Base-by-base conservation (phyloP, 2,329 filamentous ascomycete genomes). In the Metarhizium anisopliae region DNA sequence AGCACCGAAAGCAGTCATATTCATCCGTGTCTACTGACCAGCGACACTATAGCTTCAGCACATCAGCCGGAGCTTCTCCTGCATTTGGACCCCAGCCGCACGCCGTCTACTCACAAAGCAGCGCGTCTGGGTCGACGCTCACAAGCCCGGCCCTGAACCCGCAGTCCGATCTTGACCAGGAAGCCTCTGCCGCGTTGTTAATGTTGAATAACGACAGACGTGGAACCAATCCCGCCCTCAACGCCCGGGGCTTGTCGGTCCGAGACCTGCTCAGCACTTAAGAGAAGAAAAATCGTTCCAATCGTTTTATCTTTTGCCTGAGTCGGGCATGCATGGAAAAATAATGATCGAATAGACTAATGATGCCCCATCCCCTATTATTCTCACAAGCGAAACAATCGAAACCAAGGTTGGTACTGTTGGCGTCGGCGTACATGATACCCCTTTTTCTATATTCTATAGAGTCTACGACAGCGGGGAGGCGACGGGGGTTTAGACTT, bases 181-280 rank as follows among this genome's bases (percentile, higher is more conserved):
- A 94, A 68, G 92, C 90, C 1, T 94, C 90, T 7, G 86, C 90
- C 13, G 92, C 91, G 3, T 70, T 96, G 62, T 71, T 96, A 68
- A 95, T 96, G 91, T 75, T 96, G 57, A 95, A 92, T 61, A 84
- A 79, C 54, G 90, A 94, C 67, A 81, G 89, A 45, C 78, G 89
- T 40, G 78, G 77, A 42, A 74, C 72, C 10, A 54, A 52, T 32
- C 40, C 50, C 11, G 49, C 52, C 6, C 55, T 64, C 2, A 65
- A 67, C 30, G 74, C 70, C 10, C 69, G 79, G 52, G 78, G 78
- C 0, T 72, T 83, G 68, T 82, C 80, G 47, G 79, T 83, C 14
- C 72, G 72, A 51, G 80, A 83, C 63, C 63, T 83, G 54, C 65
- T 83, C 18, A 82, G 76, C 59, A 75, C 77, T 18, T 81, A 66